Evolutionary conservation across 2,329 filamentous ascomycete species (phyloP).

Genomic region (Xylaria polymorpha): DNA sequence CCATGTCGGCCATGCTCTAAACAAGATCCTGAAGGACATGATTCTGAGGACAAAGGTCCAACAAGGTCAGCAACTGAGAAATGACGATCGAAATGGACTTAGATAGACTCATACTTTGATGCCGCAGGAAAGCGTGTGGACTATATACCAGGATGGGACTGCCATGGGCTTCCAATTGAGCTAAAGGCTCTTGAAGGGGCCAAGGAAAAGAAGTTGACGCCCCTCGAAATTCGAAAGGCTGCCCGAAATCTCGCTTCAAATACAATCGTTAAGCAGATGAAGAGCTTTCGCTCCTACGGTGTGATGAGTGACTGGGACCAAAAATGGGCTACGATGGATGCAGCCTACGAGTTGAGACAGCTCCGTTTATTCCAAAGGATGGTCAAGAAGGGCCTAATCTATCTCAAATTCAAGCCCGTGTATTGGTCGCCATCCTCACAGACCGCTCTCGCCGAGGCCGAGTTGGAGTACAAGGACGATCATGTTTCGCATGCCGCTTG

Average conservation of each 20-base stretch:
- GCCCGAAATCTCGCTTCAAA: conserved; percentile 74
- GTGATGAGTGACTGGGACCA: conserved; percentile 85
- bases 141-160: conserved; percentile 96
- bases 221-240: conserved; percentile 70
- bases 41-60: conserved; percentile 84
- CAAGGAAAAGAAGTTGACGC: conserved; percentile 56
- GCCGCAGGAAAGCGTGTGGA: conserved; percentile 71
- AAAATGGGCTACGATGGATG: conserved; percentile 83
- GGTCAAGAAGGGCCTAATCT: conserved; percentile 78
- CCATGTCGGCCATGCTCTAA: conserved; percentile 93
- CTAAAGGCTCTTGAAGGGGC: conserved; percentile 82
- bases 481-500: conserved; percentile 80
- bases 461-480: conserved; percentile 83
- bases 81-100: background rate
- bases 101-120: background rate
- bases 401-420: conserved; percentile 82
- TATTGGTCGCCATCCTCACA: conserved; percentile 86
- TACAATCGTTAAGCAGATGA: conserved; percentile 79
- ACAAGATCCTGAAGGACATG: conserved; percentile 97
- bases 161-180: conserved; percentile 96
- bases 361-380: conserved; percentile 80
- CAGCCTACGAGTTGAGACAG: conserved; percentile 78
- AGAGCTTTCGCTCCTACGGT: conserved; percentile 76
- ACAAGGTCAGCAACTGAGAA: conserved; percentile 58
- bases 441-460: conserved; percentile 84